Percentiles rank a stretch among this genome's conserved stretches.
These are phyloP conservation scores for Leishmania guyanensis DNA, from an alignment of 208 protist genomes.

Conservation along the genomic window DNA sequence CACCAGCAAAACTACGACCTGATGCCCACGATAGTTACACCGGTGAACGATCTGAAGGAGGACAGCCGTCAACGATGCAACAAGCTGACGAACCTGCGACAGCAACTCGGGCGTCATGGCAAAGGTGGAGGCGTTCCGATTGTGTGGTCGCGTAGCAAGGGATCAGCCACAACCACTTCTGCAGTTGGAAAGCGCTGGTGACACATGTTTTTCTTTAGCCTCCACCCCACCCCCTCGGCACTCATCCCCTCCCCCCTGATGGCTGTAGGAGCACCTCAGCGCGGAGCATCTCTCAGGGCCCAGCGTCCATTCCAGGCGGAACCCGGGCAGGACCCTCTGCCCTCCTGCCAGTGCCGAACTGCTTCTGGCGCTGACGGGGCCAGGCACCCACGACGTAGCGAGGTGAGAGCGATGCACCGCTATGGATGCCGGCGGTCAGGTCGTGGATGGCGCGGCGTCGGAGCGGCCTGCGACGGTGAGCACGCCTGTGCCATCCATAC, in stretches of 20 bases:
- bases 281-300: neutral
- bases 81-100: constrained; percentile 11
- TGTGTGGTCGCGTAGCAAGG: neutral
- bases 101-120: neutral
- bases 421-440: neutral
- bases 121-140: neutral
- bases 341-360: neutral
- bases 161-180: neutral
- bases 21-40: constrained; percentile 31
- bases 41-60: constrained; percentile 26
- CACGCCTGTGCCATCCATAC: too few relatives aligned
- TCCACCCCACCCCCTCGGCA: neutral
- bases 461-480: neutral
- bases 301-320: neutral
- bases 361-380: neutral
- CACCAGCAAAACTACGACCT: constrained; percentile 31
- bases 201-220: neutral
- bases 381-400: neutral
- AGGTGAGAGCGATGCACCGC: neutral
- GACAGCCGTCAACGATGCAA: constrained; percentile 17
- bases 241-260: neutral
- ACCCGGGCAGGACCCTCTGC: neutral
- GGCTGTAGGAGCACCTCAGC: neutral
- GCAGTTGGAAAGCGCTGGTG: neutral
- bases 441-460: neutral